phyloP scores from a whole-genome alignment of 1,139 yeast genomes.

The Blastobotrys persicus region DNA sequence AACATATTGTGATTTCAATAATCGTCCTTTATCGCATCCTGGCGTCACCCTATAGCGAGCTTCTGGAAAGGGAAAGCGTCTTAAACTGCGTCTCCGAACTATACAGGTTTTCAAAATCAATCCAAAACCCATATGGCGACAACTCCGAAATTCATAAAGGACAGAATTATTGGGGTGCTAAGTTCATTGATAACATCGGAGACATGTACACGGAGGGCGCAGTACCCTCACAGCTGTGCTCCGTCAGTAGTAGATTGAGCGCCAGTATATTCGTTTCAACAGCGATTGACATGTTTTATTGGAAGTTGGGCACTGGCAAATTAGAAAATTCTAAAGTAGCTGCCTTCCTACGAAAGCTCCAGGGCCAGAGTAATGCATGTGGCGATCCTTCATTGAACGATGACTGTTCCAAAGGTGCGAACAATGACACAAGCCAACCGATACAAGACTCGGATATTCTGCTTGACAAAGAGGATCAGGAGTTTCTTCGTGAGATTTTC shows the following conservation, averaged over 20 bases:
- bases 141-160: background rate
- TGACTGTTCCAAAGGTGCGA: too few species aligned
- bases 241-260: constrained; percentile 17
- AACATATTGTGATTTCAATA: constrained; percentile 7
- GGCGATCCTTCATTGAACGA: too few species aligned
- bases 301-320: constrained; percentile 9
- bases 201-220: constrained; percentile 15
- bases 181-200: constrained; percentile 9
- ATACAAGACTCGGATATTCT: background rate
- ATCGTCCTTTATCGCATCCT: constrained; percentile 14
- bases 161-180: constrained; percentile 10
- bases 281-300: constrained; percentile 3
- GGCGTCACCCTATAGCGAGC: constrained; percentile 9
- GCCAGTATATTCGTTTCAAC: constrained; percentile 18
- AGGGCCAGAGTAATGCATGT: background rate
- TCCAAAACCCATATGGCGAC: background rate
- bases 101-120: constrained; percentile 8
- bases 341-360: background rate
- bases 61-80: constrained; percentile 14
- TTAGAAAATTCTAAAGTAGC: background rate
- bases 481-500: background rate
- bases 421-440: background rate
- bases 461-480: background rate
- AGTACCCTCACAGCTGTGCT: constrained; percentile 16
- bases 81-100: constrained; percentile 17